phyloP scores from a whole-genome alignment of 2,329 filamentous ascomycete genomes.

The Aspergillus sp. region DNA sequence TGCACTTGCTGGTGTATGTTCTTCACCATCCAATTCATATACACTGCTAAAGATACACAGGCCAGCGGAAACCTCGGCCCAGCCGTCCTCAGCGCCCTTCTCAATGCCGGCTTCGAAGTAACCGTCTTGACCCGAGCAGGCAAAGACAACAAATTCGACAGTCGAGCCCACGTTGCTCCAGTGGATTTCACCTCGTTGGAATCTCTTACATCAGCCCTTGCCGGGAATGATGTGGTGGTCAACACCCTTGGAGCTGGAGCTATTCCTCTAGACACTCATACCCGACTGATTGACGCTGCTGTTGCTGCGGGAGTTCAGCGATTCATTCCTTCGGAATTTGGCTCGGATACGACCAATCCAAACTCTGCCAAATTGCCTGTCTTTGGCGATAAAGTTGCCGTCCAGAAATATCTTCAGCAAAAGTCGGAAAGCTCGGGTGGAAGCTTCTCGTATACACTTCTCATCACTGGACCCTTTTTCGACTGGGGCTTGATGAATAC shows the following conservation, averaged over 20 bases:
- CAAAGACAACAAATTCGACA: conserved; percentile 4
- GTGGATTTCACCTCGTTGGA: conserved; percentile 25
- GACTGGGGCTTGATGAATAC: conserved; percentile 27
- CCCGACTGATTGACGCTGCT: conserved; percentile 7
- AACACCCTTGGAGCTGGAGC: conserved; percentile 7
- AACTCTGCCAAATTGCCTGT: conserved; percentile 21
- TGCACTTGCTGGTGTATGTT: no score
- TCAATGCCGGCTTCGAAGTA: conserved; percentile 19
- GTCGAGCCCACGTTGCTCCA: conserved; percentile 9
- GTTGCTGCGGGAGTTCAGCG: conserved; percentile 5
- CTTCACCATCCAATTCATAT: no score
- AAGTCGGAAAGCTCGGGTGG: conserved; percentile 6
- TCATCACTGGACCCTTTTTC: conserved; percentile 30
- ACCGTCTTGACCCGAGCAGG: conserved; percentile 19
- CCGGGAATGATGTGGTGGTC: conserved; percentile 25
- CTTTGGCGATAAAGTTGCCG: conserved; percentile 25
- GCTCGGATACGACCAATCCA: conserved; percentile 24
- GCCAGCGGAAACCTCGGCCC: conserved; percentile 26
- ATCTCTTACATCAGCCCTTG: conserved; percentile 18
- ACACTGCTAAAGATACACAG: conserved; percentile 1
- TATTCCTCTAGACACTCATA: conserved; percentile 1
- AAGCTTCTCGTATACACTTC: conserved; percentile 26
- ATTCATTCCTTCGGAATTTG: conserved; percentile 31
- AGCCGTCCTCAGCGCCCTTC: conserved; percentile 19
- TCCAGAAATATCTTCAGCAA: conserved; percentile 22